These are phyloP conservation scores for Onygenales sp. DNA, from an alignment of 2,329 filamentous ascomycete genomes.

Conservation along the genomic window DNA sequence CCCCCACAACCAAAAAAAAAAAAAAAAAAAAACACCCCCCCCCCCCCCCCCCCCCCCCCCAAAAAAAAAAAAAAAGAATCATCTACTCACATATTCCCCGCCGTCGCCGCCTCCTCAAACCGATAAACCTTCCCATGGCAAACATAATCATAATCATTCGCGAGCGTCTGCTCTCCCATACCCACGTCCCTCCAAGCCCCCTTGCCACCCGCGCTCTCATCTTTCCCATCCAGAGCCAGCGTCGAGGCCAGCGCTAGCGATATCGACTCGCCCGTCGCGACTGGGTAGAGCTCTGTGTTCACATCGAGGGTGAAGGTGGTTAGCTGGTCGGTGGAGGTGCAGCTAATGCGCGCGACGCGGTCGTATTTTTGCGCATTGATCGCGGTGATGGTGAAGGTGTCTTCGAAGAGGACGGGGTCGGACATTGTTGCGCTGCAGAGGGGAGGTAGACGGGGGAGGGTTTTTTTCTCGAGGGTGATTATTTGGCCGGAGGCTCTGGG, in stretches of 20 bases:
- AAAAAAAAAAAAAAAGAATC: not conserved
- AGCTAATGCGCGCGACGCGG: constrained; percentile 77
- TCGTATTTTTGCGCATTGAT: constrained; percentile 87
- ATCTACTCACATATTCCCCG: constrained; percentile 71
- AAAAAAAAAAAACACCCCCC: no score
- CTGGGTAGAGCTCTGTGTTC: constrained; percentile 85
- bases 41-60: no score
- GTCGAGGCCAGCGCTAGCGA: constrained; percentile 77
- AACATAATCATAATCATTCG: constrained; percentile 43
- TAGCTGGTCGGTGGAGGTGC: constrained; percentile 62
- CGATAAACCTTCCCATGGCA: constrained; percentile 44
- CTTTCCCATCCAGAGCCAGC: constrained; percentile 77
- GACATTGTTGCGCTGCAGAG: constrained; percentile 49
- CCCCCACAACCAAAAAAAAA: no score
- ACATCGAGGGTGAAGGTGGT: constrained; percentile 80
- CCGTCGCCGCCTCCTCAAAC: constrained; percentile 48
- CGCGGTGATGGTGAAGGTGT: constrained; percentile 72
- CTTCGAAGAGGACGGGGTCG: constrained; percentile 89
- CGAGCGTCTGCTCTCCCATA: constrained; percentile 48
- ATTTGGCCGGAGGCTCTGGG: not conserved
- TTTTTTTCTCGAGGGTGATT: not conserved
- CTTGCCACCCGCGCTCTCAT: constrained; percentile 50
- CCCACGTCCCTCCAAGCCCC: constrained; percentile 66
- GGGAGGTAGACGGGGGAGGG: not conserved
- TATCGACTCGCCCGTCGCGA: constrained; percentile 62